Base-by-base conservation (phyloP, 2,329 filamentous ascomycete genomes). In the Sarocladiaceae sp. region DNA sequence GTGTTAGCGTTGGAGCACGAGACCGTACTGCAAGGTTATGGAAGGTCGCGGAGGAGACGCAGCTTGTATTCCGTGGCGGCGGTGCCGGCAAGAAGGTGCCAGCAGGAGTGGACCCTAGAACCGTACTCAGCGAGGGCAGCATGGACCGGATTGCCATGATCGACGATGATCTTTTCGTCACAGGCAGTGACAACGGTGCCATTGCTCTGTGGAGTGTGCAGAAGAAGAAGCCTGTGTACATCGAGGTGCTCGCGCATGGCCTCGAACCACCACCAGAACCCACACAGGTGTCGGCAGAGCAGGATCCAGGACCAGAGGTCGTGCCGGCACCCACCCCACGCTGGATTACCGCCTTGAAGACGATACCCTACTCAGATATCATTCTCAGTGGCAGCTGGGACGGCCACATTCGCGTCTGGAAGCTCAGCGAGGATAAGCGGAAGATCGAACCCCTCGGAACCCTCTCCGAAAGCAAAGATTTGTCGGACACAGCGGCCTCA, bases 31-130 rank as follows among this genome's bases (percentile, higher is more conserved):
- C 91, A 31, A 77, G 93, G 47, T 68, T 95, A 54, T 98, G 93
- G 93, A 96, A 96, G 65, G 90, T 98, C 2, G 81, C 88, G 4
- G 93, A 98, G 56, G 91, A 98, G 67, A 88, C 85, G 2, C 93
- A 98, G 61, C 78, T 98, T 6, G 90, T 97, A 2, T 98, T 97
- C 65, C 83, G 91, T 39, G 91, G 90, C 47, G 88, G 89, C 50
- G 85, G 82, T 33, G 70, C 73, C 20, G 73, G 75, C 50, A 78
- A 75, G 54, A 79, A 77, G 54, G 58, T 59, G 26, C 56, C 57
- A 3, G 55, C 61, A 3, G 59, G 60, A 48, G 51, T 72, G 12
- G 67, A 75, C 50, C 69, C 73, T 3, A 68, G 68, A n/a, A 76
- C 74, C 2, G 60, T 76, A n/a, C 70, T 74, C n/a, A 69, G 74